Conservation (phyloP, 2,329 filamentous ascomycete species). For the Didymella pomorum region DNA sequence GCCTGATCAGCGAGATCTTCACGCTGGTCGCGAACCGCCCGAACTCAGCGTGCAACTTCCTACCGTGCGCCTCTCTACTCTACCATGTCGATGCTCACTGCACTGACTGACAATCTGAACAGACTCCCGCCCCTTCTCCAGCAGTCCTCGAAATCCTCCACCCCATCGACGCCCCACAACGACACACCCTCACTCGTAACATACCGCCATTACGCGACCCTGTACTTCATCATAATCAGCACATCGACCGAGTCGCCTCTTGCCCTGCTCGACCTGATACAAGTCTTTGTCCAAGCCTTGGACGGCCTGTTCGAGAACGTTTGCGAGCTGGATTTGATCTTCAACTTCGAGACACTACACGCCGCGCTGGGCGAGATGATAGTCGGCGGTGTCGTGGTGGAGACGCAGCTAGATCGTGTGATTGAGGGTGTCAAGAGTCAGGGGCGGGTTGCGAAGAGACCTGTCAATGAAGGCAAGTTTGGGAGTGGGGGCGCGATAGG, state of each 20-base stretch:
- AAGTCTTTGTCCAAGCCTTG: constrained; percentile 96
- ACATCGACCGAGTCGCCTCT: constrained; percentile 96
- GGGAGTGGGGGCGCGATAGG: constrained; percentile 32
- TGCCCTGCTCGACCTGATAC: constrained; percentile 93
- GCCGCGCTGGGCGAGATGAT: constrained; percentile 93
- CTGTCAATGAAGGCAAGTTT: constrained; percentile 71
- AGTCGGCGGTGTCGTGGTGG: constrained; percentile 91
- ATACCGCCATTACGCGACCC: constrained; percentile 96
- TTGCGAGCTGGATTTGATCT: constrained; percentile 97
- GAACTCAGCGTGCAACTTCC: constrained; percentile 94
- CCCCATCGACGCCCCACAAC: constrained; percentile 69
- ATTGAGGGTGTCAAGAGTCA: constrained; percentile 81
- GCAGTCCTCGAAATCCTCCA: constrained; percentile 55
- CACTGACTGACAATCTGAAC: too few species aligned
- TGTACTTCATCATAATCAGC: constrained; percentile 98
- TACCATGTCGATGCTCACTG: too few species aligned
- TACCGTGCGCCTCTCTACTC: constrained; percentile 64
- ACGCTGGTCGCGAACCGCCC: constrained; percentile 91
- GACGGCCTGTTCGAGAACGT: constrained; percentile 98
- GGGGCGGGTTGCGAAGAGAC: constrained; percentile 78
- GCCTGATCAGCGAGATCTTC: constrained; percentile 96
- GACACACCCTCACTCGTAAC: constrained; percentile 95
- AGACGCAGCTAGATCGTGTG: constrained; percentile 88
- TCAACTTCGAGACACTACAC: constrained; percentile 98
- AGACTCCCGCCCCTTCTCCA: constrained; percentile 70